phyloP scores from a whole-genome alignment of 805 yeast species.

The Kazachstania kunashirensis region DNA sequence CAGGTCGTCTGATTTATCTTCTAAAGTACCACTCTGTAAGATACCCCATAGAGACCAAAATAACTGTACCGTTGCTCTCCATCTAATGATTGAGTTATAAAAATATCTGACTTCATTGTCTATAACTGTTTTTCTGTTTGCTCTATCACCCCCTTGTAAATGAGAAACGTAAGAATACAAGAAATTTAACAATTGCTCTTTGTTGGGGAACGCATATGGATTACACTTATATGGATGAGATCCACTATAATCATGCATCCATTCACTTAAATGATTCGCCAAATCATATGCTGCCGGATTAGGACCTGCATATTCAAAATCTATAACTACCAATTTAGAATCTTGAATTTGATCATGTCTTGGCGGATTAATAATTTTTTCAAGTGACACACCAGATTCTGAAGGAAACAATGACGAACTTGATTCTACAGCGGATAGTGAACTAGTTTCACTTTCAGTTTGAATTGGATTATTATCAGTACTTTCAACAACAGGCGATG shows the following conservation, averaged over 20 bases:
- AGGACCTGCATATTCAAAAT: constrained; percentile 91
- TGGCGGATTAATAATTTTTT: constrained; percentile 30
- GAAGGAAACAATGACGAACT: constrained; percentile 26
- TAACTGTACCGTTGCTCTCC: constrained; percentile 75
- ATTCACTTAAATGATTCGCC: constrained; percentile 88
- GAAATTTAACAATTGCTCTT: constrained; percentile 59
- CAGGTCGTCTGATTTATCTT: constrained; percentile 12
- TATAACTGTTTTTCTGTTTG: constrained; percentile 12
- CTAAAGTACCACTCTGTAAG: constrained; percentile 52
- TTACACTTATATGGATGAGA: constrained; percentile 37
- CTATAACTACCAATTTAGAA: constrained; percentile 79
- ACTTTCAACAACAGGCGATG: constrained; percentile 39
- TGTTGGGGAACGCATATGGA: constrained; percentile 53
- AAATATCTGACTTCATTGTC: constrained; percentile 41
- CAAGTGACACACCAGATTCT: constrained; percentile 20
- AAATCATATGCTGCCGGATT: constrained; percentile 84
- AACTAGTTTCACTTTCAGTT: not conserved
- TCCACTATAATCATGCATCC: constrained; percentile 88
- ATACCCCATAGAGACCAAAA: constrained; percentile 92
- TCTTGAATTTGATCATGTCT: constrained; percentile 41
- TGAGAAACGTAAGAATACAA: constrained; percentile 71
- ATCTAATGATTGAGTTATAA: constrained; percentile 54
- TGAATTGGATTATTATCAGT: not conserved
- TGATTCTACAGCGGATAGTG: constrained; percentile 13
- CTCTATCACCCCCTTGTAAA: constrained; percentile 16